A percentile compares a stretch with the other conserved stretches of the same genome.
phyloP scores from a whole-genome alignment of 2,329 filamentous ascomycete genomes.

The Neonectria faginata region DNA sequence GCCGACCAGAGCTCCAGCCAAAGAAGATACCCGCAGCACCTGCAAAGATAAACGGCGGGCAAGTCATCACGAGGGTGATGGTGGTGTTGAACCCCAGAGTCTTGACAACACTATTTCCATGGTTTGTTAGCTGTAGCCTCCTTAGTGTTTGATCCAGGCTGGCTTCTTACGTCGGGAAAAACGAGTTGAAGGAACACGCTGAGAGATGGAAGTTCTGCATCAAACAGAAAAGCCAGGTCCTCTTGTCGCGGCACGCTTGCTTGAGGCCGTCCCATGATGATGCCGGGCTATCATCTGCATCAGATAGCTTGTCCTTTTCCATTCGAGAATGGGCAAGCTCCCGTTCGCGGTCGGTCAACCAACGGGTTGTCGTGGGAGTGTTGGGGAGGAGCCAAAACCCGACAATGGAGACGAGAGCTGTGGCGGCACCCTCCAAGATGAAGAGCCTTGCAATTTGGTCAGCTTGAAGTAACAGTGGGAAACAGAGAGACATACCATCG shows the following conservation, averaged over 20 bases:
- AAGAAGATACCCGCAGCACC: constrained; percentile 59
- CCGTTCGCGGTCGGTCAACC: constrained; percentile 59
- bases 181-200: constrained; percentile 60
- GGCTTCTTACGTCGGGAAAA: constrained; percentile 54
- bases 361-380: constrained; percentile 58
- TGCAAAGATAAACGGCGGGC: constrained; percentile 64
- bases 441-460: constrained; percentile 39
- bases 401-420: constrained; percentile 45
- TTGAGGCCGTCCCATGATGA: constrained; percentile 61
- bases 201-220: constrained; percentile 69
- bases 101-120: constrained; percentile 53
- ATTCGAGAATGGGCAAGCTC: constrained; percentile 61
- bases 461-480: neutral
- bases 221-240: constrained; percentile 64
- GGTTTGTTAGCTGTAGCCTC: neutral
- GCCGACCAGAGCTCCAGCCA: constrained; percentile 62
- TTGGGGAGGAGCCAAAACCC: constrained; percentile 51
- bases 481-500: constrained; percentile 57
- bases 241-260: constrained; percentile 61
- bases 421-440: constrained; percentile 67
- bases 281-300: constrained; percentile 51
- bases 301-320: constrained; percentile 63
- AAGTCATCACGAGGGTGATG: constrained; percentile 64
- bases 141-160: accelerated
- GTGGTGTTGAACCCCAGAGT: constrained; percentile 62